Evolutionary conservation across 106 monocot genomes (phyloP), one percentile per base, ranked within the genome.

Genomic region (Dactylorhiza incarnata): DNA sequence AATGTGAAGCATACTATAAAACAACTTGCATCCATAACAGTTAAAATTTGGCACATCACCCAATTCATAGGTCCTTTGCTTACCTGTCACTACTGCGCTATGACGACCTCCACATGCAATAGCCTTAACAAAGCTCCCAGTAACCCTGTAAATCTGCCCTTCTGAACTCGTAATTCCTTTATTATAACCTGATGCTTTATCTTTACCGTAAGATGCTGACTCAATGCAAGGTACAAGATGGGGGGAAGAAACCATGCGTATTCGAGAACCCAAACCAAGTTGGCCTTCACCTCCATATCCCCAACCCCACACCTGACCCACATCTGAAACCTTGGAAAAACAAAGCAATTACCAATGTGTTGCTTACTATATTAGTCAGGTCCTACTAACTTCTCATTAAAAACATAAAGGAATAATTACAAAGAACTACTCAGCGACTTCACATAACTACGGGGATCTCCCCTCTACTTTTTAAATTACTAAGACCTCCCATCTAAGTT

Each of bases 281-380:
- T 99, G 97, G 8, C 97, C 97, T 85, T 99, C 97, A 10, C 97
- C 97, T 78, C 97, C 94, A 86, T 99, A 99, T 45, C 97, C 97
- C 97, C 97, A 99, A 83, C 97, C 97, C 97, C 97, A 99, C 43
- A 91, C 94, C 75, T 91, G 86, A 79, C 97, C 97, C 43, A 78
- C 73, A 86, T 99, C 97, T 99, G 89, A 86, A 89, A 86, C 84
- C 84, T 91, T 74, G 78, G 74, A 81, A 71, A 84, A 73, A 55
- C 5, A 85, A 53, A 73, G 16, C 29, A 49, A 82, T 80, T 76
- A 91, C 24, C 16, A 69, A 20, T 76, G 73, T 25, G 67, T 73
- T 51, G 72, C 29, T 20, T 23, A 47, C 46, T 26, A 45, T 22
- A 44, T 68, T 17, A 54, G 44, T 5, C 26, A 58, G 45, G 14